These are phyloP conservation scores for Coniella lustricola DNA, from an alignment of 2,329 filamentous ascomycete genomes.

Conservation along the genomic window DNA sequence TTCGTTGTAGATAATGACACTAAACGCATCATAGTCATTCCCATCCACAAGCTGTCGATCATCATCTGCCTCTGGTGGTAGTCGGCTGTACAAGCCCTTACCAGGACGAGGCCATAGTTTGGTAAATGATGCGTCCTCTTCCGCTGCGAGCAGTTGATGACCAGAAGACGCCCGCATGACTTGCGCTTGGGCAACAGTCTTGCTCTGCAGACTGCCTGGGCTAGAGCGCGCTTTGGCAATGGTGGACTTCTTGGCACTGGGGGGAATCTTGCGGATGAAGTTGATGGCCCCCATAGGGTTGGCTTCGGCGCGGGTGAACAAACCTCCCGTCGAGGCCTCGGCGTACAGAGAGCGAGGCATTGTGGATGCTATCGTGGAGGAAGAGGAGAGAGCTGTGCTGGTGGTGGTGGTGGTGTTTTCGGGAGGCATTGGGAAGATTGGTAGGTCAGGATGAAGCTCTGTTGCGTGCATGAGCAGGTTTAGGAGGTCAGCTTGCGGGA, in stretches of 20 bases:
- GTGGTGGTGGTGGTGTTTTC: constrained; percentile 2
- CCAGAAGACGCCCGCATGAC: neutral
- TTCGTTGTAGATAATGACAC: constrained; percentile 24
- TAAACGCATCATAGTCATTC: constrained; percentile 25
- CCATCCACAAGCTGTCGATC: constrained; percentile 21
- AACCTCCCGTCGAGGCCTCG: constrained; percentile 17
- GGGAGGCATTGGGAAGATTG: constrained; percentile 47
- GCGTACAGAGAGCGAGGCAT: constrained; percentile 23
- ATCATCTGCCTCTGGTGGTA: constrained; percentile 22
- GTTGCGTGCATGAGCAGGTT: constrained; percentile 57
- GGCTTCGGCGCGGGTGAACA: constrained; percentile 28
- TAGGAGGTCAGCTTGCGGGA: constrained; percentile 56
- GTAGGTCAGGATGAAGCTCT: constrained; percentile 55
- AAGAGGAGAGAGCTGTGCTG: constrained; percentile 3
- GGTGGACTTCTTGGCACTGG: constrained; percentile 18
- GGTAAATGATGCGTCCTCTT: constrained; percentile 22
- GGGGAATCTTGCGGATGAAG: constrained; percentile 31
- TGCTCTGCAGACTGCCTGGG: constrained; percentile 12
- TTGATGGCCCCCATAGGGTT: constrained; percentile 30
- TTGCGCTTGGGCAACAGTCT: constrained; percentile 8
- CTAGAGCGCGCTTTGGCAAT: constrained; percentile 13
- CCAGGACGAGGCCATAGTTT: constrained; percentile 24
- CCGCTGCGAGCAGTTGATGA: constrained; percentile 19
- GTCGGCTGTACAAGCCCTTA: constrained; percentile 22
- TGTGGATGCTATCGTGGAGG: constrained; percentile 12